Conservation (phyloP, 2,329 filamentous ascomycete species). For the Penicillium sp. region DNA sequence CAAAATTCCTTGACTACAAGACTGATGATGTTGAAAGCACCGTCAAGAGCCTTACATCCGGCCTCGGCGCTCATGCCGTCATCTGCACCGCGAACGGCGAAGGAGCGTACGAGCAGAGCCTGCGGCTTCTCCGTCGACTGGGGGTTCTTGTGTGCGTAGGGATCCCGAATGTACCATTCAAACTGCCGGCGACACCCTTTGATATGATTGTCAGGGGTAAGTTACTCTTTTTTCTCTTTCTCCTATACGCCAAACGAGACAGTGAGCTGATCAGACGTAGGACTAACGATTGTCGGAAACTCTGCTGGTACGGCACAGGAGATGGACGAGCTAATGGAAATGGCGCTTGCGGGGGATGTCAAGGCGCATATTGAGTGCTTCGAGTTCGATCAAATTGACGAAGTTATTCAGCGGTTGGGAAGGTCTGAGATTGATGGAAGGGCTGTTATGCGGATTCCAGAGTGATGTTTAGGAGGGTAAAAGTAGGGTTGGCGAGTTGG, state of each 20-base stretch:
- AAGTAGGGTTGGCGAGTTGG: not conserved
- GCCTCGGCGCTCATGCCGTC: constrained; percentile 52
- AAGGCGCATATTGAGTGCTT: constrained; percentile 43
- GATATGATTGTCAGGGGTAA: constrained; percentile 53
- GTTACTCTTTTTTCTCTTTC: not conserved
- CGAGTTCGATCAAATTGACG: constrained; percentile 39
- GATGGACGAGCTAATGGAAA: constrained; percentile 52
- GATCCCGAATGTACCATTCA: constrained; percentile 49
- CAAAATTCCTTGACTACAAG: constrained; percentile 41
- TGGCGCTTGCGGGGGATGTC: constrained; percentile 50
- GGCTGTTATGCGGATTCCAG: constrained; percentile 41
- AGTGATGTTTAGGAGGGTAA: constrained; percentile 14
- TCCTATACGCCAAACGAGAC: not conserved
- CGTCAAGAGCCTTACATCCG: constrained; percentile 46
- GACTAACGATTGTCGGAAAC: constrained; percentile 52
- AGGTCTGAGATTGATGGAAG: constrained; percentile 45
- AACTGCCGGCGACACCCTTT: constrained; percentile 52
- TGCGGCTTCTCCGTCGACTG: constrained; percentile 50
- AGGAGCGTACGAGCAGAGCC: constrained; percentile 50
- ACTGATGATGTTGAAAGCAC: constrained; percentile 44
- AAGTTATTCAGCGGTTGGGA: constrained; percentile 41
- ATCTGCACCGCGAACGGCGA: constrained; percentile 55
- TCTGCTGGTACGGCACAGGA: constrained; percentile 52
- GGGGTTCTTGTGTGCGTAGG: constrained; percentile 56
- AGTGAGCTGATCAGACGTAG: constrained; percentile 25